Evolutionary conservation across 139 green algal genomes (phyloP), one percentile per base, ranked within the genome.

Genomic region (Auxenochlorella protothecoides): DNA sequence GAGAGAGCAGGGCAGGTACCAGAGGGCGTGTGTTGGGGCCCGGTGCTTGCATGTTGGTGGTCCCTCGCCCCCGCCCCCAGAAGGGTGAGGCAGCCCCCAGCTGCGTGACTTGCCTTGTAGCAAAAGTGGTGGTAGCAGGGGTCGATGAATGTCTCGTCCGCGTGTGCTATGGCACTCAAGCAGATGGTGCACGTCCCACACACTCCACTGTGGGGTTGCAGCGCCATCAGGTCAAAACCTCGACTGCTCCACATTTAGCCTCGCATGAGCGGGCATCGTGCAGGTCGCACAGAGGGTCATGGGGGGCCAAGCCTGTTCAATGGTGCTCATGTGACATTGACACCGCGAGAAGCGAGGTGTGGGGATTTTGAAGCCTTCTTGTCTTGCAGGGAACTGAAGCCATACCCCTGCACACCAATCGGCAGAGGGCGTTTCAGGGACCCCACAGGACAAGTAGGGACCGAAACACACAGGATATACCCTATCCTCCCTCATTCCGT

Each of bases 61-160:
- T 15, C 57, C 57, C 9, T 2, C 57, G 9, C 11, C 5, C 6
- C 13, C n/a, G 13, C 6, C 13, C 4, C 44, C 53, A 55, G 60
- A 59, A 11, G 3, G 13, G 4, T 3, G 0, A 14, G 63, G 16
- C 27, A 44, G 11, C 13, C 7, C 69, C n/a, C 3, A 27, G 51
- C 6, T n/a, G 51, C 6, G 10, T 12, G 53, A n/a, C 63, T 63
- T 54, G 53, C 74, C 57, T 63, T 11, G 4, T 73, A 66, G 68
- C 75, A 77, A 53, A 80, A 82, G 6, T 71, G 65, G 27, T 82
- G 77, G 52, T 72, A 74, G 73, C 77, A 82, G 10, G 11, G 10
- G 16, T 82, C 72, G 10, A 82, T n/a, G 51, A 75, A 82, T 2
- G 77, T 68, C 53, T 80, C 69, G 0, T 80, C 52, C 9, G 51